These are phyloP conservation scores for Russula vinacea DNA, from an alignment of 768 basidiomycete genomes.

Conservation along the genomic window DNA sequence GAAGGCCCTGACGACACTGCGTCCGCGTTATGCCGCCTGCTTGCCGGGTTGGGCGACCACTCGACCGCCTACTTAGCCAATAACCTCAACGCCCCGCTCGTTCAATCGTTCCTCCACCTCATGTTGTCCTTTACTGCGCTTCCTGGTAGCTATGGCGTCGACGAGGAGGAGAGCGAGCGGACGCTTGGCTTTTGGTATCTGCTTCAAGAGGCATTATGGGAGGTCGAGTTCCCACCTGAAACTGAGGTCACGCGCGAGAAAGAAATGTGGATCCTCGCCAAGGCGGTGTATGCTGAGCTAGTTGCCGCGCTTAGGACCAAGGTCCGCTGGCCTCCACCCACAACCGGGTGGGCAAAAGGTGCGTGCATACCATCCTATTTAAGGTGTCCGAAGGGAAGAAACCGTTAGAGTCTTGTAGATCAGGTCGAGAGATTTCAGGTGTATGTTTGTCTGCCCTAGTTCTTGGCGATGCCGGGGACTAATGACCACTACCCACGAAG, in stretches of 20 bases:
- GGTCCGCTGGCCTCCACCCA: constrained; percentile 62
- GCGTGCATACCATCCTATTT: constrained; percentile 28
- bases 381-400: constrained; percentile 8
- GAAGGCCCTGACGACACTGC: constrained; percentile 53
- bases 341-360: constrained; percentile 67
- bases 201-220: constrained; percentile 85
- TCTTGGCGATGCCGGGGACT: neutral
- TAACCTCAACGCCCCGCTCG: constrained; percentile 54
- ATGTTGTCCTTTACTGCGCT: constrained; percentile 70
- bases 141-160: constrained; percentile 72
- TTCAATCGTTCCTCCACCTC: constrained; percentile 66
- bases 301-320: constrained; percentile 70
- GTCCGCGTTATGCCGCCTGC: constrained; percentile 74
- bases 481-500: constrained; percentile 37
- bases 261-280: constrained; percentile 54
- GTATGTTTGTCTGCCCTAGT: constrained; percentile 42
- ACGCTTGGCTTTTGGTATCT: constrained; percentile 88
- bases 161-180: constrained; percentile 87
- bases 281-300: constrained; percentile 75
- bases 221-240: constrained; percentile 49
- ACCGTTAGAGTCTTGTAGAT: constrained; percentile 44
- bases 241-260: constrained; percentile 38
- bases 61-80: constrained; percentile 73
- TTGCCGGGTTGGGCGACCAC: constrained; percentile 82
- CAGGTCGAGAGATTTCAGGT: constrained; percentile 76